Evolutionary conservation across 257 asterid species (phyloP), one percentile per base, ranked within the genome.

Genomic region (Forsythia viridissima): DNA sequence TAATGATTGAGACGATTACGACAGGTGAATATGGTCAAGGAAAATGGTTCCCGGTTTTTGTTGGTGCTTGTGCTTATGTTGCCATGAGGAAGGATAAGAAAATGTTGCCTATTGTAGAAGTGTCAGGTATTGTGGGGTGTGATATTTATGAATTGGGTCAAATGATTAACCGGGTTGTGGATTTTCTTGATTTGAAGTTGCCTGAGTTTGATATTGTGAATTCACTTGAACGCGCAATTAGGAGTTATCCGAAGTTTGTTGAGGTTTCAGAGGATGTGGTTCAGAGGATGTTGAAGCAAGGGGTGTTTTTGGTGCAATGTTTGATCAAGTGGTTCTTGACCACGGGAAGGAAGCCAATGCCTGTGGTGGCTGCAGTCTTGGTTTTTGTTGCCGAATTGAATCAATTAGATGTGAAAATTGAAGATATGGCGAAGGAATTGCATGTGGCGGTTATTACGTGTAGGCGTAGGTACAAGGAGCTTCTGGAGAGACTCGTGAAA

Each of bases 251-350:
- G 1, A 83, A 86, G 69, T 87, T 90, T 73, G 8, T 72, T 38
- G 46, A 38, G 46, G 84, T 90, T 42, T 42, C 86, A 0, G 78
- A 79, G 78, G 96, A 91, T 76, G 36, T 84, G 76, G 52, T 78
- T 21, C 10, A 71, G 73, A 84, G 76, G 75, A 91, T 94, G 91
- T 72, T 81, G 85, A 85, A 90, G 77, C 97, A 94, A 72, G 98
- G 98, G 40, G 88, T 89, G 63, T 89, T 92, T 81, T 73, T 94
- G 84, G 76, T 94, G 80, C 96, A 94, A 83, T 93, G 98, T 81
- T 87, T 94, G 85, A 87, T 91, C 81, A 94, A 93, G 83, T 94
- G 97, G 98, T 92, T 82, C 74, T 76, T 94, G 48, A 92, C 95
- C 5, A 93, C 98, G 0, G 98, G 97, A 52, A 87, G 97, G 83